A percentile compares a stretch with the other conserved stretches of the same genome.
phyloP scores from a whole-genome alignment of 192 early-diverging fungal genomes.

The Backusella morwellensis region DNA sequence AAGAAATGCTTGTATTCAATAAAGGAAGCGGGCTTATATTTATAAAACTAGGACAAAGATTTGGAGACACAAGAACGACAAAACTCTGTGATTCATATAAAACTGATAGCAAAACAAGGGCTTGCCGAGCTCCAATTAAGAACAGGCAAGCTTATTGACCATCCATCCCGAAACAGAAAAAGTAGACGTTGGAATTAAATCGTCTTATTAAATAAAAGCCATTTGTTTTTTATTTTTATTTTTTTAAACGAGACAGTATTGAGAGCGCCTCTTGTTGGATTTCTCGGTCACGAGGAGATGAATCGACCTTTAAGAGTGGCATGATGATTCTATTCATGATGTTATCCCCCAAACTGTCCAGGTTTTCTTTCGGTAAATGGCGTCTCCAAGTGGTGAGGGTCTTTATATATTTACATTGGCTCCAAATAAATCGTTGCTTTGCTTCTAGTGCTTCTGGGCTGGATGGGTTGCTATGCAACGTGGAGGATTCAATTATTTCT shows the following conservation, averaged over 20 bases:
- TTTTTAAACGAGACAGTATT: constrained; percentile 8
- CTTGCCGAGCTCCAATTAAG: constrained; percentile 16
- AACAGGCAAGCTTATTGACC: constrained; percentile 11
- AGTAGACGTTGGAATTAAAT: constrained; percentile 12
- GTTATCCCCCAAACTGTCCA: neutral
- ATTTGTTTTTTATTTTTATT: constrained; percentile 5
- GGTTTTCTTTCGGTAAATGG: neutral
- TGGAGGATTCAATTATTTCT: constrained; percentile 16
- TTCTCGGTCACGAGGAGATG: neutral
- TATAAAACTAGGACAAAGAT: constrained; percentile 41
- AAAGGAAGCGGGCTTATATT: neutral
- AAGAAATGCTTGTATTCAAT: neutral
- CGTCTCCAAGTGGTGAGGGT: constrained; percentile 9
- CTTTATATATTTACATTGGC: constrained; percentile 30
- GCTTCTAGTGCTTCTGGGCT: neutral
- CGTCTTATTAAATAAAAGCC: no score
- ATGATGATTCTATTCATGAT: constrained; percentile 14
- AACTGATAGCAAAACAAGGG: constrained; percentile 40
- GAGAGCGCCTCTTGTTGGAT: constrained; percentile 4
- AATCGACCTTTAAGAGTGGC: constrained; percentile 14
- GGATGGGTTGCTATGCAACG: neutral
- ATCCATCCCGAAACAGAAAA: constrained; percentile 21
- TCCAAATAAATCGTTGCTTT: constrained; percentile 27
- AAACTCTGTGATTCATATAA: constrained; percentile 73
- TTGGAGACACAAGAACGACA: constrained; percentile 54